Evolutionary conservation across 2,329 filamentous ascomycete genomes (phyloP), one percentile per base, ranked within the genome.

Genomic region (Dactylonectria estremocensis): DNA sequence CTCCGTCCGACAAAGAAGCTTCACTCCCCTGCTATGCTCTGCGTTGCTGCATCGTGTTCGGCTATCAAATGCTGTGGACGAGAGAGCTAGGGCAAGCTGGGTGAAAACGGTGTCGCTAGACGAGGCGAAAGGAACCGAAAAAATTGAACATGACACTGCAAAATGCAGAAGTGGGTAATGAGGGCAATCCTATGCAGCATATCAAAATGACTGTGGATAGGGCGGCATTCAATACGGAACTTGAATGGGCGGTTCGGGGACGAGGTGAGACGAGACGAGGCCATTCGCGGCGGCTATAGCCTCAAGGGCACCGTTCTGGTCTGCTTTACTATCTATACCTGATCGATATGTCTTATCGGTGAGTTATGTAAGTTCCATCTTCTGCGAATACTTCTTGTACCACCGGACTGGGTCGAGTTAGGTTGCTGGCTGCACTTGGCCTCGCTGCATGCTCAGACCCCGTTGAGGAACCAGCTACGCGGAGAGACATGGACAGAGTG

Each of bases 121-220:
- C 48, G 48, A 50, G 48, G 48, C 14, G 24, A 7, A 7, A 28
- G 24, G 24, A 4, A 46, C 18, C 4, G 18, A 22, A 31, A 13
- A 18, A 50, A 11, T 4, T 49, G 8, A 18, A 50, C 22, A 13
- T 6, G 14, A 50, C 24, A 33, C 48, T 50, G 24, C 14, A 18
- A 50, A 31, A 50, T 50, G n/a, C 14, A 10, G 48, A 50, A 50
- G 48, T 50, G 48, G 48, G 31, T 50, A 50, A 5, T 50, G 9
- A 8, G 14, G 14, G 13, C 14, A 43, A 43, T n/a, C n/a, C n/a
- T n/a, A 5, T 43, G 24, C 24, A 28, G 24, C 24, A 28, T 4
- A 7, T 28, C 24, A 28, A 46, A 46, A 46, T 13, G 45, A 49
- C 22, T 24, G 46, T 18, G 20, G 46, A 14, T 11, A 16, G 46